These are phyloP conservation scores for Gloeostereum incarnatum DNA, from an alignment of 768 basidiomycete species.

Conservation along the genomic window DNA sequence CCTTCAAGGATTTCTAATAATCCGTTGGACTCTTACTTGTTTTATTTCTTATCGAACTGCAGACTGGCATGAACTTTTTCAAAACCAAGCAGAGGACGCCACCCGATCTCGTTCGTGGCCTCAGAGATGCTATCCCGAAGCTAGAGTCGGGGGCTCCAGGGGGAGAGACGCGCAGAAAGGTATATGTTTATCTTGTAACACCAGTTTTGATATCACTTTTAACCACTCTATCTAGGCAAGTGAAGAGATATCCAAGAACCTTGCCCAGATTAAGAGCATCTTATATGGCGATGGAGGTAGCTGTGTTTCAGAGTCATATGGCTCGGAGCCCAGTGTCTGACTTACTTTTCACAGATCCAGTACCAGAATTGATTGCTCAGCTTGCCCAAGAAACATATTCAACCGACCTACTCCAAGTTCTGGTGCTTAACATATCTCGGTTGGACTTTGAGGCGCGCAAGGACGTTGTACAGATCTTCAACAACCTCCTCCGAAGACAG, in stretches of 20 bases:
- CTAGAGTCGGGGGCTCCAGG: conserved; percentile 70
- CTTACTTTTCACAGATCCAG: conserved; percentile 44
- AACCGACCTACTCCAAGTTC: conserved; percentile 73
- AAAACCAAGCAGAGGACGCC: conserved; percentile 85
- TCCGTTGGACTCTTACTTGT: neutral
- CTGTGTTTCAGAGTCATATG: conserved; percentile 12
- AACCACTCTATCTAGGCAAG: conserved; percentile 44
- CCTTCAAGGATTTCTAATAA: too few relatives aligned
- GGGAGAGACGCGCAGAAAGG: conserved; percentile 74
- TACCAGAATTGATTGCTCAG: conserved; percentile 87
- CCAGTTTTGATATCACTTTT: neutral
- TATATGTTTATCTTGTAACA: conserved; percentile 20
- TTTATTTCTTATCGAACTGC: neutral
- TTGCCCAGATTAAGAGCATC: conserved; percentile 84
- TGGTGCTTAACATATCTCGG: conserved; percentile 73
- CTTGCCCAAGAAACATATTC: conserved; percentile 94
- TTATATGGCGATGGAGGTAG: conserved; percentile 84
- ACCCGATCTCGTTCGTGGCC: conserved; percentile 74
- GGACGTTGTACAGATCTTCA: conserved; percentile 82
- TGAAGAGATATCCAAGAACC: conserved; percentile 84
- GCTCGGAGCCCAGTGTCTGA: conserved; percentile 1
- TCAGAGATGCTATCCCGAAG: conserved; percentile 71
- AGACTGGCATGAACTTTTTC: conserved; percentile 80
- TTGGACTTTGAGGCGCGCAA: conserved; percentile 94
- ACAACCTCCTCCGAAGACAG: conserved; percentile 81